Evolutionary conservation across 805 yeast genomes (phyloP), one percentile per base, ranked within the genome.

Genomic region (Pichia phayaonensis): DNA sequence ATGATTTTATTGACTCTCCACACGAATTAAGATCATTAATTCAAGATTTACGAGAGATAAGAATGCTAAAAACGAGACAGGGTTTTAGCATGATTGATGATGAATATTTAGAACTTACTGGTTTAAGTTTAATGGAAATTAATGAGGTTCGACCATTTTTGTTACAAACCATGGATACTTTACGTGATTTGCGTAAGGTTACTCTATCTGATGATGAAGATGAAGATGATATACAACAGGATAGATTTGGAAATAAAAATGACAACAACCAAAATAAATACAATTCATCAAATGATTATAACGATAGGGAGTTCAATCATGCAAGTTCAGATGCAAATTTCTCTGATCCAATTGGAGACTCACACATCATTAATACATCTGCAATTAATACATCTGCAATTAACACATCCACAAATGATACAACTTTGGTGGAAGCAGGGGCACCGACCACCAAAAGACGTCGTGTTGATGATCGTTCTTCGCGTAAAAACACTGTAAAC

Each of bases 121-220:
- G 94, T 21, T 65, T 94, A 48, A 86, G 95, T 2, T 64, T 84
- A 40, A 64, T 90, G 75, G 99, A 92, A 64, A 83, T 94, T 54
- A 90, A 90, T 64, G 97, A 89, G 63, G 69, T 90, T 47, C 70
- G 97, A 55, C 95, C 97, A 2, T 86, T 89, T 60, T 81, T 90
- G 34, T 71, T 81, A n/a, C 70, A 72, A 15, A 84, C 87, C 1
- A 92, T 94, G 98, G 82, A 83, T 52, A 84, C 83, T 57, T 67
- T 94, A 53, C 73, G 87, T 44, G 72, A 73, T 48, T 62, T 89
- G 34, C 75, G 75, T 40, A 78, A 73, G 24, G 58, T 63, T 42
- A 55, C 57, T 2, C 52, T 56, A 21, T 52, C 45, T 27, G 55
- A 48, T 8, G 41, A 39, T 11, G 56, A 54, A 21, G 46, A 23